Evolutionary conservation across 164 flowering plant species (phyloP).

Genomic region (Piper betle): DNA sequence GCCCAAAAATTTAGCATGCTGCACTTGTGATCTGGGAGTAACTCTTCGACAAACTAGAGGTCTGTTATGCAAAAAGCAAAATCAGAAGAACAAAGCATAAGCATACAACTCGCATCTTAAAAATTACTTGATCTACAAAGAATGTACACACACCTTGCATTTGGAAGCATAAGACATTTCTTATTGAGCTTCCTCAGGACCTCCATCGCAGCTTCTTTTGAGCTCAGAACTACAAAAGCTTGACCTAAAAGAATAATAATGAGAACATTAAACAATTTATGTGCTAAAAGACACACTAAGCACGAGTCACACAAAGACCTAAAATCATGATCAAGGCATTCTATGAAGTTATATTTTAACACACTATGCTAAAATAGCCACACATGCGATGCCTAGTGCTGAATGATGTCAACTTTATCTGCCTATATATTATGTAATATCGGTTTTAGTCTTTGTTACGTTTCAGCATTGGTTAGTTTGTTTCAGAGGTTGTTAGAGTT

Average conservation of each 20-base stretch:
- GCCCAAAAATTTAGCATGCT: slow-evolving; percentile 32
- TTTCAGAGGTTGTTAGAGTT: no score
- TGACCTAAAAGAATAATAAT: slow-evolving; percentile 35
- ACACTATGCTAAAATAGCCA: no score
- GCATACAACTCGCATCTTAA: not conserved
- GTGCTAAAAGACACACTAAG: no score
- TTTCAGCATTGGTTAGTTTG: no score
- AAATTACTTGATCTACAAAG: not conserved
- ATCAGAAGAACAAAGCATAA: not conserved
- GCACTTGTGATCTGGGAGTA: slow-evolving; percentile 16
- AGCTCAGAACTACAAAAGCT: slow-evolving; percentile 60
- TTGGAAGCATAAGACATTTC: slow-evolving; percentile 55
- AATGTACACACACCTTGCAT: slow-evolving; percentile 43
- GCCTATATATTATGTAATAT: no score
- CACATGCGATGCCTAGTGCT: no score
- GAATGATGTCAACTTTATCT: no score
- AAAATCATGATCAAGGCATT: not conserved
- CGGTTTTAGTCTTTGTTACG: no score
- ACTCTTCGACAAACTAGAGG: slow-evolving; percentile 40
- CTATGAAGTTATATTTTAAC: not conserved
- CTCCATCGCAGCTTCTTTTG: slow-evolving; percentile 50
- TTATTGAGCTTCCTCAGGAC: slow-evolving; percentile 32
- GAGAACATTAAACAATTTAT: not conserved
- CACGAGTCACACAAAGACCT: not conserved
- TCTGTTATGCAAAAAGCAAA: slow-evolving; percentile 22